These are phyloP conservation scores for Hygrocybe punicea DNA, from an alignment of 768 basidiomycete genomes.

Conservation along the genomic window DNA sequence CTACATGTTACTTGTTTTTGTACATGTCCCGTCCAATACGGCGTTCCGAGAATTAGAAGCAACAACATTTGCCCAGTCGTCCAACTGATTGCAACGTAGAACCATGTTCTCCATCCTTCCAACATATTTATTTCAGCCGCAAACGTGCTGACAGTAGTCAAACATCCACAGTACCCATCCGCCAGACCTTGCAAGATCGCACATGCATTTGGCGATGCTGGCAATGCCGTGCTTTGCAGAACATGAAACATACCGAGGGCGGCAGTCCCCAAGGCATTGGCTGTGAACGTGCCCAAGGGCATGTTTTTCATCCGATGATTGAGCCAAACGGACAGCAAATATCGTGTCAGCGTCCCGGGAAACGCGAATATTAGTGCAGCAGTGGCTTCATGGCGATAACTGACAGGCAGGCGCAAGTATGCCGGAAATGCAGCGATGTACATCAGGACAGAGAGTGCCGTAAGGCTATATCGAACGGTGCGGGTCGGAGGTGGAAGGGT, in stretches of 20 bases:
- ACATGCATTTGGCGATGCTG: conserved; percentile 56
- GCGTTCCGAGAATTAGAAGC: conserved; percentile 68
- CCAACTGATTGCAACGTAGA: conserved; percentile 72
- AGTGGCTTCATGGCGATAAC: conserved; percentile 74
- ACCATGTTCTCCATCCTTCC: conserved; percentile 51
- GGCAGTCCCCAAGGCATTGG: conserved; percentile 78
- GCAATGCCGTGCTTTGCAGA: conserved; percentile 52
- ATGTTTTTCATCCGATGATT: conserved; percentile 63
- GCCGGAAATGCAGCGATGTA: conserved; percentile 76
- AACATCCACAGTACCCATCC: conserved; percentile 93
- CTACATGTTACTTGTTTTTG: conserved; percentile 49
- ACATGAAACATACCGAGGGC: conserved; percentile 72
- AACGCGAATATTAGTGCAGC: conserved; percentile 87
- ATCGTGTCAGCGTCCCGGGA: conserved; percentile 85
- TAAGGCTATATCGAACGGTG: conserved; percentile 48
- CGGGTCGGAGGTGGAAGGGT: conserved; percentile 41
- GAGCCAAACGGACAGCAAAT: conserved; percentile 65
- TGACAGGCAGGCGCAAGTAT: conserved; percentile 68
- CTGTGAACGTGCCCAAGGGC: conserved; percentile 75
- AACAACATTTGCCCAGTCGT: conserved; percentile 64
- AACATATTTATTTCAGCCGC: conserved; percentile 71
- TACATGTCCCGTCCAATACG: conserved; percentile 48
- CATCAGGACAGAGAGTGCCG: conserved; percentile 54
- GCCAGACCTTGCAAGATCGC: conserved; percentile 73
- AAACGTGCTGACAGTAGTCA: conserved; percentile 94